Conservation (phyloP, 2,329 filamentous ascomycete genomes). For the Pestalotiopsis sp. region DNA sequence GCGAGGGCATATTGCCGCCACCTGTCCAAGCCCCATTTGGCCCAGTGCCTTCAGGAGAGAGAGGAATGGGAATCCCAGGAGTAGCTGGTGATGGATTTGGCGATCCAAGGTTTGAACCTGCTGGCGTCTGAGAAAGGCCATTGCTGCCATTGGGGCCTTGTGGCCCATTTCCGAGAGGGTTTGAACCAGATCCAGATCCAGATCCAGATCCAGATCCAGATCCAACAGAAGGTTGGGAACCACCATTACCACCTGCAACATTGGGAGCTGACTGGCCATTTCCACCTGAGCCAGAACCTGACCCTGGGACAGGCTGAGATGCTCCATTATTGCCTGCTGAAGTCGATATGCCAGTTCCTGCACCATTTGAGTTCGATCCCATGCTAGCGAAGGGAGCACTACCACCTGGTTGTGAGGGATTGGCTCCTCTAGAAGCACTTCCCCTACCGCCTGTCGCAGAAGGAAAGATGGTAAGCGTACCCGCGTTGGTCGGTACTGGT, state of each 20-base stretch:
- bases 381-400: neutral
- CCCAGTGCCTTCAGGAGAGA: constrained; percentile 4
- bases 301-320: neutral
- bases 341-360: neutral
- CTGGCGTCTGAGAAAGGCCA: neutral
- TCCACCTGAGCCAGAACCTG: neutral
- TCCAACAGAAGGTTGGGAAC: neutral
- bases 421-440: neutral
- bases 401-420: neutral
- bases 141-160: neutral
- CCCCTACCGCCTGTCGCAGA: neutral
- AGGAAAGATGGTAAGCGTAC: neutral
- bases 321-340: neutral
- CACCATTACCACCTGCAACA: neutral
- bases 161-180: neutral
- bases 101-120: neutral
- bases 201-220: neutral
- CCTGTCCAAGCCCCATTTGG: constrained; percentile 6
- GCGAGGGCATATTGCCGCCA: neutral
- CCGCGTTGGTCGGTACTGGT: neutral
- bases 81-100: neutral
- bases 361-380: neutral
- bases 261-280: neutral
- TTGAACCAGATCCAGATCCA: neutral
- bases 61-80: neutral